Evolutionary conservation across 768 basidiomycete genomes (phyloP), one percentile per base, ranked within the genome.

Genomic region (Lepiota brunneoincarnata): DNA sequence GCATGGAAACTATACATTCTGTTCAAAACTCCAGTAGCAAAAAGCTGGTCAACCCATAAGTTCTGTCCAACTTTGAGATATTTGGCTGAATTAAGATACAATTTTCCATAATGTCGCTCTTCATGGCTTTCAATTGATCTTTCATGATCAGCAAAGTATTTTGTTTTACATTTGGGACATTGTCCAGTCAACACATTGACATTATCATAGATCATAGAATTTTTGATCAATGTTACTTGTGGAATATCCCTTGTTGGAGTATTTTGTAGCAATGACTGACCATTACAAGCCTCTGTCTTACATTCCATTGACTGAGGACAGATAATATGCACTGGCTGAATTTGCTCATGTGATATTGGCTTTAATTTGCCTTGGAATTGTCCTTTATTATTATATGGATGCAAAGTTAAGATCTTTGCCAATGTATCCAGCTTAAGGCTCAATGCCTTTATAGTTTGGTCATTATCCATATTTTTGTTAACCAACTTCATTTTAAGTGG

Each of bases 1-100:
- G 58, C 58, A 58, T 58, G 59, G 36, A 61, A 56, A 40, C 46
- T 51, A 31, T 58, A 61, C 17, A 53, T 40, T 6, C 50, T 54
- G 58, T 55, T 61, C 9, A 56, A 6, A 15, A 61, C 54, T 28
- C 52, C 57, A 35, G 18, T 39, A 26, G 51, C 49, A 34, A 54
- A 58, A 26, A 24, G 31, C 21, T 45, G 14, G 40, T 60, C 59
- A 26, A 57, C 57, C 56, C 59, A 60, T 6, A 50, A 14, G 18
- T 18, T 49, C 6, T 10, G 14, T 3, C 59, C 56, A 34, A 60
- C 42, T 42, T 60, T 58, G 11, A 60, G n/a, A 39, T 50, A 60
- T 18, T 50, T 54, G 24, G 59, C 57, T 38, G 52, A 44, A 40
- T 57, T 51, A 1, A 58, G 40, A 36, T 60, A 60, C 14, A 12